phyloP scores from a whole-genome alignment of 805 yeast genomes.

The Kazachstania bromeliacearum region DNA sequence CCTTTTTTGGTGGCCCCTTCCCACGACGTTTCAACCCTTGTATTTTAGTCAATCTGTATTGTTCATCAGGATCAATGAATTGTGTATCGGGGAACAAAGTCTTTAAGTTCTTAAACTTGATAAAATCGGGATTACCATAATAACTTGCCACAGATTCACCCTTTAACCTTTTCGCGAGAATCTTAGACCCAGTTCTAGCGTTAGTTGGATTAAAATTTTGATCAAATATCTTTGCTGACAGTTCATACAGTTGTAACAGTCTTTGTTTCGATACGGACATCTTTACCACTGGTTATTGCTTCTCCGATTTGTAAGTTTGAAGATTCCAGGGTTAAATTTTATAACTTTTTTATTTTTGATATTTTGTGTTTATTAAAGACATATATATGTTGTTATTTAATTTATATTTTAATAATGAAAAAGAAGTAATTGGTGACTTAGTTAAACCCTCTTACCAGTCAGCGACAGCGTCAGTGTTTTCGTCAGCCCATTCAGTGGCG shows the following conservation, averaged over 20 bases:
- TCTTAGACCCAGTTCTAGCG: slow-evolving; percentile 63
- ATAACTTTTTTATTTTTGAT: no score
- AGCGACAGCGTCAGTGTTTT: slow-evolving; percentile 29
- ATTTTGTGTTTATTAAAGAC: not conserved
- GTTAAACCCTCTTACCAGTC: no score
- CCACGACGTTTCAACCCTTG: slow-evolving; percentile 70
- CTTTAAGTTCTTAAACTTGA: slow-evolving; percentile 53
- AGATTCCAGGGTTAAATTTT: no score
- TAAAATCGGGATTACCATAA: slow-evolving; percentile 66
- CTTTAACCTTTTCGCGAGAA: slow-evolving; percentile 54
- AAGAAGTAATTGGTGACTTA: no score
- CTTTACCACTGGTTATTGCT: no score
- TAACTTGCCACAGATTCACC: slow-evolving; percentile 65
- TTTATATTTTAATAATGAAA: no score
- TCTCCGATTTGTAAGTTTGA: no score
- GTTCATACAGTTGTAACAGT: slow-evolving; percentile 46
- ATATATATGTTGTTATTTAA: no score
- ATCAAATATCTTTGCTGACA: slow-evolving; percentile 59
- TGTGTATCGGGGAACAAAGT: slow-evolving; percentile 39
- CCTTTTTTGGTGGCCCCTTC: slow-evolving; percentile 80
- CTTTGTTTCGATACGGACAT: slow-evolving; percentile 36
- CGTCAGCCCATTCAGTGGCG: slow-evolving; percentile 55
- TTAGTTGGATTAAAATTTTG: slow-evolving; percentile 59
- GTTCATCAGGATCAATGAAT: slow-evolving; percentile 60
- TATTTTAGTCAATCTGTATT: slow-evolving; percentile 56